Evolutionary conservation across 163 green algal genomes (phyloP).

Genomic region (Scenedesmus sp.): DNA sequence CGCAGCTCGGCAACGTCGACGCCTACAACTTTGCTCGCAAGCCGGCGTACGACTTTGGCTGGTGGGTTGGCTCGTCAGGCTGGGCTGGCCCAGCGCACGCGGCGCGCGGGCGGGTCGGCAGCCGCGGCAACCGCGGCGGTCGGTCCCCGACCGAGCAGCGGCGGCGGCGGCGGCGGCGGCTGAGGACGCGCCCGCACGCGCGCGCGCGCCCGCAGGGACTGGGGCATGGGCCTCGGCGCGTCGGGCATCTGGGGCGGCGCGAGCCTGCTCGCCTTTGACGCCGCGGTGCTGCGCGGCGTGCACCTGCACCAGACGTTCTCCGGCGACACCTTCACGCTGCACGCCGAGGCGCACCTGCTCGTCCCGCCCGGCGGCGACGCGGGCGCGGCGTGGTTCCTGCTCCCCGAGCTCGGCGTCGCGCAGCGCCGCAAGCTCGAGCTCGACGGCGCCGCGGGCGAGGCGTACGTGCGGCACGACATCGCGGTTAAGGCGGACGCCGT

Average conservation of each 20-base stretch:
- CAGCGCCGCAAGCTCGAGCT: neutral
- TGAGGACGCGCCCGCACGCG: no score
- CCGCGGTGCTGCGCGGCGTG: conserved; percentile 58
- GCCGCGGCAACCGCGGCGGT: no score
- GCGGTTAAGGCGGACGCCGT: conserved; percentile 38
- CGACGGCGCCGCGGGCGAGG: neutral
- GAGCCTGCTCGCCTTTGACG: conserved; percentile 57
- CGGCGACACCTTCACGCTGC: conserved; percentile 50
- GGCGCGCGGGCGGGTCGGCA: no score
- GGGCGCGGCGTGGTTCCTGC: neutral
- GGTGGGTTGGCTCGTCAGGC: no score
- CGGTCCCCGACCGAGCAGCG: no score
- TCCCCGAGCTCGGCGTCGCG: conserved; percentile 24
- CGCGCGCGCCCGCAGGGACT: conserved; percentile 43
- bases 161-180: no score
- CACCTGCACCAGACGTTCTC: conserved; percentile 53
- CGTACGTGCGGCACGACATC: conserved; percentile 1
- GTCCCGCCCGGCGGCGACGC: conserved; percentile 8
- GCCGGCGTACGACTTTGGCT: conserved; percentile 83
- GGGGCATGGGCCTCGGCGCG: conserved; percentile 71
- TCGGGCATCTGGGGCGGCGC: conserved; percentile 68
- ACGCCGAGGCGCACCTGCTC: conserved; percentile 44
- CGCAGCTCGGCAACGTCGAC: conserved; percentile 49
- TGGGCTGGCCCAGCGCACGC: no score
- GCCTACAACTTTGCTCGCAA: conserved; percentile 80